A percentile compares a stretch with the other conserved stretches of the same genome.
phyloP scores from a whole-genome alignment of 2,329 filamentous ascomycete genomes.

The Penicillium paneum region DNA sequence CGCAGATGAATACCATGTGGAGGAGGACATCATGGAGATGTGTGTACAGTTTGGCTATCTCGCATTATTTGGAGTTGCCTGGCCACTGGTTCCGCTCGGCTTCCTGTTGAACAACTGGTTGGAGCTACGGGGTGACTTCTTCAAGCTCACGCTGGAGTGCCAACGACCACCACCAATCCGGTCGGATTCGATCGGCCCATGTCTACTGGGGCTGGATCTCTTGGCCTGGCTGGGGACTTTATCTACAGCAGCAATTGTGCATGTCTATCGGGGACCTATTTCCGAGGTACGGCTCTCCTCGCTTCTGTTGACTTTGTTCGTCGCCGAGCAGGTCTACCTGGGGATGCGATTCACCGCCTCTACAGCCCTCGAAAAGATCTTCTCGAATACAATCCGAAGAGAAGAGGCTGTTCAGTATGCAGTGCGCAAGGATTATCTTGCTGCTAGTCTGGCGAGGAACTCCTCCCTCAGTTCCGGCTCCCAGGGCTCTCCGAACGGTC shows the following conservation, averaged over 20 bases:
- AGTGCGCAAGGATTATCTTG: slow-evolving; percentile 71
- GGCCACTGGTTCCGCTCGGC: slow-evolving; percentile 85
- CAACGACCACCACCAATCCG: slow-evolving; percentile 86
- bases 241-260: slow-evolving; percentile 82
- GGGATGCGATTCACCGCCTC: slow-evolving; percentile 67
- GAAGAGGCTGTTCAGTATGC: slow-evolving; percentile 75
- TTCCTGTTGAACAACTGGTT: slow-evolving; percentile 97
- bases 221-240: slow-evolving; percentile 91
- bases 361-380: slow-evolving; percentile 69
- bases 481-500: slow-evolving; percentile 10
- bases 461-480: slow-evolving; percentile 7
- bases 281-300: slow-evolving; percentile 71
- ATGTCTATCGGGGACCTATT: slow-evolving; percentile 71
- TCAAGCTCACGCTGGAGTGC: slow-evolving; percentile 89
- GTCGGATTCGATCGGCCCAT: slow-evolving; percentile 90
- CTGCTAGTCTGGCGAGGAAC: slow-evolving; percentile 32
- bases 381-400: slow-evolving; percentile 77
- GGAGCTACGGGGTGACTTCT: slow-evolving; percentile 85
- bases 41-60: slow-evolving; percentile 86
- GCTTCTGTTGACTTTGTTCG: slow-evolving; percentile 72
- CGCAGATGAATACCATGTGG: slow-evolving; percentile 82
- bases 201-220: slow-evolving; percentile 80
- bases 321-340: slow-evolving; percentile 83
- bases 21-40: slow-evolving; percentile 89
- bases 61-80: slow-evolving; percentile 85